Evolutionary conservation across 225 moss, liverwort and hornwort genomes (phyloP).

Genomic region (Bryum argenteum): DNA sequence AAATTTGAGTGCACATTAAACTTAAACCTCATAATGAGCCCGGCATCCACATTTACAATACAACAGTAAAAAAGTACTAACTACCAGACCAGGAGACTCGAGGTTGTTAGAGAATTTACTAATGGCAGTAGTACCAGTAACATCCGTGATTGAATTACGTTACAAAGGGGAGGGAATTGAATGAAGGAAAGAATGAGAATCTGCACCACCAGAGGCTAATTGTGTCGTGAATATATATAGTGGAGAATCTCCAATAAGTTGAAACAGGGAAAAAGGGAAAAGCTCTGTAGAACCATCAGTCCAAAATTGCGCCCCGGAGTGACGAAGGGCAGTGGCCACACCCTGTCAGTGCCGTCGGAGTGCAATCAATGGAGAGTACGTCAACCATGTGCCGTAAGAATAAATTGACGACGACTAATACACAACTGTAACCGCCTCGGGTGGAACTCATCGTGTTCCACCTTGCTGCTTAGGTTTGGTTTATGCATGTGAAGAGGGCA

Average conservation of each 20-base stretch:
- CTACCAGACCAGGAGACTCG: too few species aligned
- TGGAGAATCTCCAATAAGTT: constrained; percentile 25
- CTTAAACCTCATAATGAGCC: too few species aligned
- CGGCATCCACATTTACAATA: too few species aligned
- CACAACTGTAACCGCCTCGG: constrained; percentile 29
- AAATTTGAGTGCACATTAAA: too few species aligned
- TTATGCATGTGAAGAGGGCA: constrained; percentile 17
- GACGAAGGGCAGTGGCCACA: constrained; percentile 4
- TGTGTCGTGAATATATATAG: constrained; percentile 37
- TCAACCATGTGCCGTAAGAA: constrained; percentile 50
- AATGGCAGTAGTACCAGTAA: too few species aligned
- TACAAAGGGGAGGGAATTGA: too few species aligned
- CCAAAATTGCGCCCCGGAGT: constrained; percentile 31
- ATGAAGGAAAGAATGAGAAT: not conserved
- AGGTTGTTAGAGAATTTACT: too few species aligned
- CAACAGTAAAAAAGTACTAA: too few species aligned
- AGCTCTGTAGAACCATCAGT: constrained; percentile 33
- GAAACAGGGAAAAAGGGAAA: constrained; percentile 5
- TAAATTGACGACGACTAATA: constrained; percentile 32
- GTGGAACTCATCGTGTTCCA: constrained; percentile 31
- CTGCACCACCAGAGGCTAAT: not conserved
- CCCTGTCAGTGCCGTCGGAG: constrained; percentile 15
- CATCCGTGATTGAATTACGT: too few species aligned
- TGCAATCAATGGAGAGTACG: constrained; percentile 38
- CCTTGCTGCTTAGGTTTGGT: not conserved